Evolutionary conservation across 768 basidiomycete species (phyloP).

Genomic region (Lactarius sanguifluus): DNA sequence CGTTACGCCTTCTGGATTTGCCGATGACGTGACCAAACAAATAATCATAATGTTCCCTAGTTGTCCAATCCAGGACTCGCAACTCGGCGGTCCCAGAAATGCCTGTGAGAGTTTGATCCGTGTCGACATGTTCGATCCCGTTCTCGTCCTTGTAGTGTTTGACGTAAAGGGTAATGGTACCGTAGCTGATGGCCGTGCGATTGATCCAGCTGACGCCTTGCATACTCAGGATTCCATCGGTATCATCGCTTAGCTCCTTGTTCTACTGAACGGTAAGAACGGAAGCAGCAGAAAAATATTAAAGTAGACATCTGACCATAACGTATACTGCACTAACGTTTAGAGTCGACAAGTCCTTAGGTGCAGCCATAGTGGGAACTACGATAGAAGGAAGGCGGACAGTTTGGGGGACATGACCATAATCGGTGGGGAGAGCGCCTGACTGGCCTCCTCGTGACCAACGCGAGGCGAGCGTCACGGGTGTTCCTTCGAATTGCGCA

Average conservation of each 20-base stretch:
- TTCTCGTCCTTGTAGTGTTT: constrained; percentile 61
- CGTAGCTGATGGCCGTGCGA: constrained; percentile 56
- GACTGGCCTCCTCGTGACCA: not conserved
- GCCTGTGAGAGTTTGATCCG: constrained; percentile 61
- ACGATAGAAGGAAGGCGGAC: not conserved
- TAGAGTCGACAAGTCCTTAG: constrained; percentile 4
- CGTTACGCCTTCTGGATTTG: constrained; percentile 35
- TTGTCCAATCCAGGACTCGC: constrained; percentile 53
- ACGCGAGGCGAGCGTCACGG: not conserved
- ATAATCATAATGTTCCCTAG: constrained; percentile 50
- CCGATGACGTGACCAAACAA: constrained; percentile 61
- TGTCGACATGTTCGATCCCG: constrained; percentile 60
- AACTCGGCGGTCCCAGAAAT: constrained; percentile 56
- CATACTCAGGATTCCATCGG: constrained; percentile 60
- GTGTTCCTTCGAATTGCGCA: constrained; percentile 16
- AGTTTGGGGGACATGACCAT: not conserved
- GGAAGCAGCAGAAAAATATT: not conserved
- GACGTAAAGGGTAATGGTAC: constrained; percentile 56
- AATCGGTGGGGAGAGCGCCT: not conserved
- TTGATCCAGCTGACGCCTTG: constrained; percentile 75
- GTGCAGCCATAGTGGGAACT: constrained; percentile 1
- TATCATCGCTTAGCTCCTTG: constrained; percentile 59
- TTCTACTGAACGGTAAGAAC: constrained; percentile 44
- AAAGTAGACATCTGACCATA: constrained; percentile 4
- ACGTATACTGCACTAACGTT: not conserved